Conservation (phyloP, 2,329 filamentous ascomycete species). For the Aureobasidium sp. region DNA sequence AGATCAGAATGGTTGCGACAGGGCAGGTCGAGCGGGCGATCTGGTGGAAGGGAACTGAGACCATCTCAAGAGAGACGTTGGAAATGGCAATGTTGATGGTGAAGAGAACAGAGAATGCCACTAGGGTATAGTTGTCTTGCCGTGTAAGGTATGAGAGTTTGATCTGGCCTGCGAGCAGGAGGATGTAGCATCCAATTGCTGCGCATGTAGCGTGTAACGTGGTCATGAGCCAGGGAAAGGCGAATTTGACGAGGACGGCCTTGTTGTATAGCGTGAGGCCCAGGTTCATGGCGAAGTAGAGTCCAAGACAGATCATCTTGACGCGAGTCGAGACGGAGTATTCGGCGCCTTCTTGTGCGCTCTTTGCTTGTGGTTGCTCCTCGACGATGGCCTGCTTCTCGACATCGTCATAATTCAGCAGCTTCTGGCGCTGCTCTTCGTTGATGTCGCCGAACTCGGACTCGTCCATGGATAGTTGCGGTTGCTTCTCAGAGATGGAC, state of each 20-base stretch:
- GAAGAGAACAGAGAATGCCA: conserved; percentile 52
- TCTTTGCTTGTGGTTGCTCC: background rate
- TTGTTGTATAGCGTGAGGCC: conserved; percentile 52
- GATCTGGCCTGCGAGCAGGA: conserved; percentile 42
- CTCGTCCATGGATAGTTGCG: background rate
- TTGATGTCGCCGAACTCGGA: background rate
- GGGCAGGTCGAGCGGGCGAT: conserved; percentile 54
- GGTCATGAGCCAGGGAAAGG: conserved; percentile 53
- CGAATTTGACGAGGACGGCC: conserved; percentile 43
- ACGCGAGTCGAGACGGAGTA: conserved; percentile 10
- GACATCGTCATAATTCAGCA: conserved; percentile 7
- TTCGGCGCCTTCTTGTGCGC: conserved; percentile 9
- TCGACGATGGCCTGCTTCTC: conserved; percentile 1
- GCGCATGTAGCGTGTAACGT: conserved; percentile 50
- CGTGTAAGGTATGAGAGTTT: conserved; percentile 43
- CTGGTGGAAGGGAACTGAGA: conserved; percentile 59
- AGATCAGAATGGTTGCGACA: conserved; percentile 54
- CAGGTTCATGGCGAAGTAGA: conserved; percentile 44
- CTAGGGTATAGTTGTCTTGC: conserved; percentile 46
- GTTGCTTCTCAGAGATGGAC: background rate
- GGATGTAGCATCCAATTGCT: conserved; percentile 44
- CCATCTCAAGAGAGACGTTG: conserved; percentile 53
- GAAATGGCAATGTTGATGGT: conserved; percentile 56
- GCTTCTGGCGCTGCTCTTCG: background rate
- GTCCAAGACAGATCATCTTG: conserved; percentile 11